Evolutionary conservation across 441 rosid genomes (phyloP).

Genomic region (Mallotus japonicus): DNA sequence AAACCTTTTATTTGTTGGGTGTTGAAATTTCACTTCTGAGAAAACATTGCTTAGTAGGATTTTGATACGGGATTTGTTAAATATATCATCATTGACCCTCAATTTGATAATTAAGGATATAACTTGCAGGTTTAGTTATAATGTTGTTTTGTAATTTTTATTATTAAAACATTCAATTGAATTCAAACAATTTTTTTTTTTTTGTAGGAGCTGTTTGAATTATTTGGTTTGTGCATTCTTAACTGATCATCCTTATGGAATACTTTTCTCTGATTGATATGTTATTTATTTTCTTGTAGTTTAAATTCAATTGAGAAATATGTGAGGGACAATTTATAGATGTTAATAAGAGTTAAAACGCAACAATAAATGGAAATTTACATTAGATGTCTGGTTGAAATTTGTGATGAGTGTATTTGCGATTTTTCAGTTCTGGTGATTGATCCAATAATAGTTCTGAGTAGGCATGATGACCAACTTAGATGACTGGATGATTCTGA

Average conservation of each 20-base stretch:
- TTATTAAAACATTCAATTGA: background rate
- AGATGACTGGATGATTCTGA: background rate
- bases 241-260: background rate
- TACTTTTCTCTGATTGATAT: background rate
- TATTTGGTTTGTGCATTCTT: background rate
- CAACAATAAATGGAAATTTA: background rate
- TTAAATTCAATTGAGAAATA: background rate
- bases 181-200: background rate
- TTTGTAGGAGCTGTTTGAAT: background rate
- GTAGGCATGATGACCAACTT: background rate
- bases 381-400: background rate
- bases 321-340: background rate
- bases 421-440: background rate
- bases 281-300: background rate
- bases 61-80: background rate
- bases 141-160: background rate
- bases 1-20: background rate
- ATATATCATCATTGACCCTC: background rate
- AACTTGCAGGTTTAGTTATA: background rate
- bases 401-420: background rate
- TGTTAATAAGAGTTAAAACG: background rate
- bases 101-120: background rate
- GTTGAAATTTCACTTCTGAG: conserved; percentile 1
- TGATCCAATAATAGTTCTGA: background rate
- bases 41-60: background rate